These are phyloP conservation scores for Penicillium macrosclerotiorum DNA, from an alignment of 495 filamentous ascomycete genomes.

Conservation along the genomic window DNA sequence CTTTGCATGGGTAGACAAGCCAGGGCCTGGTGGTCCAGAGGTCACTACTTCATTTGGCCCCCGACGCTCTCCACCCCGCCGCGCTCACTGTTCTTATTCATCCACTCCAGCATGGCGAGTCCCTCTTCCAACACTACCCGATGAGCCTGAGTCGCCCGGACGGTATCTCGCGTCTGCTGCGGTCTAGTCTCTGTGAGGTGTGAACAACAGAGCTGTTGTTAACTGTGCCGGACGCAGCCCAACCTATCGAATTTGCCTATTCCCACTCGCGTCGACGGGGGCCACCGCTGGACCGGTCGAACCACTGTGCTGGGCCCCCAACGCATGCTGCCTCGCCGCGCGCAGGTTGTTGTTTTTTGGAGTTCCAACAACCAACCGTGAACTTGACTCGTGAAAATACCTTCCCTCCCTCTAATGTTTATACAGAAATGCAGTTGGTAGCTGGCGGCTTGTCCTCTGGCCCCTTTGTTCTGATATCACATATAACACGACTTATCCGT, in stretches of 20 bases:
- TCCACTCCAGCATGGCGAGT: too few relatives aligned
- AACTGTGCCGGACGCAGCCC: conserved; percentile 7
- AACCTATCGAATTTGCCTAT: conserved; percentile 8
- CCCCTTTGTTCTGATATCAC: conserved; percentile 26
- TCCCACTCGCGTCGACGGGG: conserved; percentile 15
- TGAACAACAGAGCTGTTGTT: conserved; percentile 22
- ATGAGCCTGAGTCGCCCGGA: conserved; percentile 1
- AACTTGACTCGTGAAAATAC: conserved; percentile 18
- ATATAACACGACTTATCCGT: conserved; percentile 24
- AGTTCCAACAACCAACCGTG: conserved; percentile 12
- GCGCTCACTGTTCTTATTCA: too few relatives aligned
- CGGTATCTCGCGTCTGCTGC: conserved; percentile 13
- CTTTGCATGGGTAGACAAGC: conserved; percentile 4
- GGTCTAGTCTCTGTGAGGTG: not conserved
- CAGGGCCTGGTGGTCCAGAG: conserved; percentile 6
- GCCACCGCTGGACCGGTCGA: conserved; percentile 30
- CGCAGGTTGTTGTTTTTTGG: conserved; percentile 9
- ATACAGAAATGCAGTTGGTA: conserved; percentile 18
- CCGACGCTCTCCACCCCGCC: too few relatives aligned
- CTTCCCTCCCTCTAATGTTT: conserved; percentile 17
- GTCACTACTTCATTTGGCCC: too few relatives aligned
- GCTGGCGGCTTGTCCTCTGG: conserved; percentile 13
- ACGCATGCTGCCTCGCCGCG: conserved; percentile 22
- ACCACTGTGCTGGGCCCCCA: conserved; percentile 32
- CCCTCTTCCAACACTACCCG: too few relatives aligned